Percentiles rank a stretch among this genome's conserved stretches.
These are phyloP conservation scores for Lyophyllum decastes DNA, from an alignment of 768 basidiomycete genomes.

Conservation along the genomic window DNA sequence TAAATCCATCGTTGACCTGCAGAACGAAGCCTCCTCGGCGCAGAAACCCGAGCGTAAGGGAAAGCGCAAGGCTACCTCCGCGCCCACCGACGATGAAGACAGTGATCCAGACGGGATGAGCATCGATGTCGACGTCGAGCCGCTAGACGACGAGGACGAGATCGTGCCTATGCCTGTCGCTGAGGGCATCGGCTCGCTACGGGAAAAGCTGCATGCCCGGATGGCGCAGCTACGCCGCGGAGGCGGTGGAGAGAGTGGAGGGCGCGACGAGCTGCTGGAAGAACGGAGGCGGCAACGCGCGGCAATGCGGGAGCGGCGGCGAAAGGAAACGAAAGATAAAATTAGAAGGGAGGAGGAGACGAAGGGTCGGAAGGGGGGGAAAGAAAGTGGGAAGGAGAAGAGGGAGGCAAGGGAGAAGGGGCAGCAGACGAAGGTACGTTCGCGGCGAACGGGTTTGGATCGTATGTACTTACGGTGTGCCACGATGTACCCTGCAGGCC, in stretches of 20 bases:
- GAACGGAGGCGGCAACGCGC: conserved; percentile 77
- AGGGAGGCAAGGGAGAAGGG: conserved; percentile 34
- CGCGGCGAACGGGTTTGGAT: too few species aligned
- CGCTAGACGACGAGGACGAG: conserved; percentile 29
- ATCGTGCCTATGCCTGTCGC: conserved; percentile 65
- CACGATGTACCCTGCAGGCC: conserved; percentile 38
- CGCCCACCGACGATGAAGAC: conserved; percentile 33
- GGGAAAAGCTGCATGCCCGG: conserved; percentile 73
- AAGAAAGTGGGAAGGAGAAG: conserved; percentile 33
- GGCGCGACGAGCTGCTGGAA: conserved; percentile 82
- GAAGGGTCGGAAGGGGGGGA: conserved; percentile 48
- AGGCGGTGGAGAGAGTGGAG: conserved; percentile 47
- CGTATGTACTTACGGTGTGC: not conserved
- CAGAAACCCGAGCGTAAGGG: conserved; percentile 32
- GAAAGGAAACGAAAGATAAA: conserved; percentile 87
- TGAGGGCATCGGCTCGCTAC: conserved; percentile 63
- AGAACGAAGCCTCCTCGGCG: conserved; percentile 48
- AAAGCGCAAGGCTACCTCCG: conserved; percentile 46
- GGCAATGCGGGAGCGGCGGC: conserved; percentile 78
- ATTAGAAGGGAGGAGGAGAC: conserved; percentile 65
- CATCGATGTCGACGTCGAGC: conserved; percentile 41
- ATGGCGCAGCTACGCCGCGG: conserved; percentile 69
- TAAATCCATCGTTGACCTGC: conserved; percentile 71
- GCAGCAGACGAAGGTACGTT: conserved; percentile 57
- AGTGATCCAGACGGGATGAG: conserved; percentile 26